These are phyloP conservation scores for Populus pruinosa DNA, from an alignment of 345 rosid genomes.

Conservation along the genomic window DNA sequence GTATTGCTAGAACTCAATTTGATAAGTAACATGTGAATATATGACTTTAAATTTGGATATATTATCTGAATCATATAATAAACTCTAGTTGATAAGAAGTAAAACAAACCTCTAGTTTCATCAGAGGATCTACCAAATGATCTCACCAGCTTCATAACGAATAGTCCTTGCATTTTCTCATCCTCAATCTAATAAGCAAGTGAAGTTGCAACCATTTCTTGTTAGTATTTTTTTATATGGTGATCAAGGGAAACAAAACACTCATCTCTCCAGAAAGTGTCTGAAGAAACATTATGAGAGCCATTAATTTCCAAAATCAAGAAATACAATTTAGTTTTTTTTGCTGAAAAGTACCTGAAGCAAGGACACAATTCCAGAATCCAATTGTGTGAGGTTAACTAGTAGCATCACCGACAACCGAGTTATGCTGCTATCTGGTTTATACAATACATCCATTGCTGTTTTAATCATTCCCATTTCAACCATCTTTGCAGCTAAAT, in stretches of 20 bases:
- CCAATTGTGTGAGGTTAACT: slow-evolving; percentile 80
- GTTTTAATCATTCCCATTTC: slow-evolving; percentile 54
- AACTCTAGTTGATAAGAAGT: slow-evolving; percentile 14
- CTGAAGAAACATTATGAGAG: background rate
- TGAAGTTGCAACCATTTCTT: background rate
- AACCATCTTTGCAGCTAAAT: slow-evolving; percentile 65
- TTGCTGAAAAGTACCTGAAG: slow-evolving; percentile 58
- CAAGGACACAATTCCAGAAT: slow-evolving; percentile 71
- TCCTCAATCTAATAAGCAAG: slow-evolving; percentile 53
- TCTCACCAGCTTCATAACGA: slow-evolving; percentile 84
- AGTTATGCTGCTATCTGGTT: slow-evolving; percentile 54
- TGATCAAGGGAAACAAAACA: background rate
- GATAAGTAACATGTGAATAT: background rate
- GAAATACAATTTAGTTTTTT: background rate
- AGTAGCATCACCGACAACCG: slow-evolving; percentile 78
- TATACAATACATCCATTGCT: slow-evolving; percentile 69
- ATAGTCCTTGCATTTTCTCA: slow-evolving; percentile 71
- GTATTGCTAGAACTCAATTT: background rate
- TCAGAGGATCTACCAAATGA: slow-evolving; percentile 71
- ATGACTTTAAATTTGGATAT: background rate
- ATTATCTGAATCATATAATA: background rate
- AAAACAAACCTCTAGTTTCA: slow-evolving; percentile 48
- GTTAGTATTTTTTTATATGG: slow-evolving; percentile 3
- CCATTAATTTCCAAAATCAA: background rate
- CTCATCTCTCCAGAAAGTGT: background rate